Percentiles rank a stretch among this genome's conserved stretches.
phyloP scores from a whole-genome alignment of 345 rosid species.

The Aquilaria yunnanensis region DNA sequence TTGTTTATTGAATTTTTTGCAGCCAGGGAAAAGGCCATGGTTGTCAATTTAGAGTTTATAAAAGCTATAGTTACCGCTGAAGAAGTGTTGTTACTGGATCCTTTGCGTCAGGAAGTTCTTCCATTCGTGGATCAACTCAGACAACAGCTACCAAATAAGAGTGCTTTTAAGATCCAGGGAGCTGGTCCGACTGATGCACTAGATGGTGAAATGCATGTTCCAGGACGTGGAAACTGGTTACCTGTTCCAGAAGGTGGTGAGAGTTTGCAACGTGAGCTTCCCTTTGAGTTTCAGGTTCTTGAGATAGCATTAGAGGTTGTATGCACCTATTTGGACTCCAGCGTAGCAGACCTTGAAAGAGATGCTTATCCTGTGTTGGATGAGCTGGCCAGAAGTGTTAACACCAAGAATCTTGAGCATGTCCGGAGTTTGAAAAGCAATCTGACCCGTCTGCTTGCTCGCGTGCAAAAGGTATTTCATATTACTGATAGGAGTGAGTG shows the following conservation, averaged over 20 bases:
- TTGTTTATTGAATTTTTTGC: slow-evolving; percentile 10
- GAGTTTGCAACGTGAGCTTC: slow-evolving; percentile 77
- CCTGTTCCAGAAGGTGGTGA: slow-evolving; percentile 69
- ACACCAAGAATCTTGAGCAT: slow-evolving; percentile 88
- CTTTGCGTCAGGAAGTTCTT: slow-evolving; percentile 63
- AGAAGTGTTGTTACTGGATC: slow-evolving; percentile 63
- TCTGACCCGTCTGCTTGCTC: slow-evolving; percentile 84
- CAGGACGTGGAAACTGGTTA: slow-evolving; percentile 37
- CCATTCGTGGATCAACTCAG: slow-evolving; percentile 68
- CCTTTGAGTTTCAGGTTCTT: slow-evolving; percentile 91
- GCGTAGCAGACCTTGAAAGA: slow-evolving; percentile 64
- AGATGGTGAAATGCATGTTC: slow-evolving; percentile 36
- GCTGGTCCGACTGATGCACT: slow-evolving; percentile 23
- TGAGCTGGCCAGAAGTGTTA: slow-evolving; percentile 83
- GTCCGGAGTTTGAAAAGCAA: slow-evolving; percentile 88
- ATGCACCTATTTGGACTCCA: slow-evolving; percentile 58
- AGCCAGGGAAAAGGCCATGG: slow-evolving; percentile 79
- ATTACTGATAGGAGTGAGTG: not conserved
- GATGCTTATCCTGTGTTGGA: slow-evolving; percentile 88
- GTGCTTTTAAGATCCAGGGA: slow-evolving; percentile 27
- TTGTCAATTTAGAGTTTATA: slow-evolving; percentile 70
- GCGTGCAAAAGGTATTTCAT: slow-evolving; percentile 73
- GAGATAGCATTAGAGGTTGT: slow-evolving; percentile 90
- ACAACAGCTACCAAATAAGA: slow-evolving; percentile 50
- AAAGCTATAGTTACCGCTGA: slow-evolving; percentile 69